Evolutionary conservation across 2,329 filamentous ascomycete genomes (phyloP).

Genomic region (Sporothrix globosa): DNA sequence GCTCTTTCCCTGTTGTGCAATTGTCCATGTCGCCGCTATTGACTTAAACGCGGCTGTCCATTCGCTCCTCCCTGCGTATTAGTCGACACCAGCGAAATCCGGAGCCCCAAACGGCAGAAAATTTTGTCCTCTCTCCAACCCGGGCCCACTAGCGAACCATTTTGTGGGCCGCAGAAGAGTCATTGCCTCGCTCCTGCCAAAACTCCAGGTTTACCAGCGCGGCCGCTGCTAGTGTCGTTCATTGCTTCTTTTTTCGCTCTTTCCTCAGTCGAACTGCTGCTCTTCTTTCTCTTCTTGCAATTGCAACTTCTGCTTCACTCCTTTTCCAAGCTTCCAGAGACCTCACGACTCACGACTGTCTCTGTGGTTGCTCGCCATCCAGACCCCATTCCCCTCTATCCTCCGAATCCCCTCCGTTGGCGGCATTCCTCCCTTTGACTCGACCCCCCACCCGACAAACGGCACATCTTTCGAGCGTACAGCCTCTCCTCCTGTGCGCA

Average conservation of each 20-base stretch:
- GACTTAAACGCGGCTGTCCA: constrained; percentile 14
- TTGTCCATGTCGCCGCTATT: neutral
- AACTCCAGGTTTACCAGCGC: neutral
- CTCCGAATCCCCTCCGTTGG: neutral
- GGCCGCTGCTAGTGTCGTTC: constrained; percentile 9
- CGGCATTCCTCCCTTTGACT: neutral
- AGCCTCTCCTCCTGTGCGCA: constrained; percentile 13
- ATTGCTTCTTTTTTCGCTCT: constrained; percentile 14
- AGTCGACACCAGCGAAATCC: constrained; percentile 19
- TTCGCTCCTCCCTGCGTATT: constrained; percentile 16
- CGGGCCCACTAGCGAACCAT: constrained; percentile 23
- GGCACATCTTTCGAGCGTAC: constrained; percentile 1
- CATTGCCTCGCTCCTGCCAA: constrained; percentile 24
- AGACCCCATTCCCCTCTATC: neutral
- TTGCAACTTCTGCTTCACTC: constrained; percentile 16
- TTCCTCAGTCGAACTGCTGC: neutral
- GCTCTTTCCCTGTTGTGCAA: constrained; percentile 1
- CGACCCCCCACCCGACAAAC: constrained; percentile 5
- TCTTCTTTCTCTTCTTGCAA: constrained; percentile 2
- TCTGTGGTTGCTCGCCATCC: constrained; percentile 62
- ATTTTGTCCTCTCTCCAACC: constrained; percentile 12
- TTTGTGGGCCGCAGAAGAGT: constrained; percentile 28
- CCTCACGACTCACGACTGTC: constrained; percentile 51
- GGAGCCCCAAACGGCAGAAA: constrained; percentile 14
- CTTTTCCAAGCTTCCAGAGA: neutral